A percentile compares a stretch with the other conserved stretches of the same genome.
Conservation (phyloP, 352 stramenopile genomes). For the Peronospora destructor region DNA sequence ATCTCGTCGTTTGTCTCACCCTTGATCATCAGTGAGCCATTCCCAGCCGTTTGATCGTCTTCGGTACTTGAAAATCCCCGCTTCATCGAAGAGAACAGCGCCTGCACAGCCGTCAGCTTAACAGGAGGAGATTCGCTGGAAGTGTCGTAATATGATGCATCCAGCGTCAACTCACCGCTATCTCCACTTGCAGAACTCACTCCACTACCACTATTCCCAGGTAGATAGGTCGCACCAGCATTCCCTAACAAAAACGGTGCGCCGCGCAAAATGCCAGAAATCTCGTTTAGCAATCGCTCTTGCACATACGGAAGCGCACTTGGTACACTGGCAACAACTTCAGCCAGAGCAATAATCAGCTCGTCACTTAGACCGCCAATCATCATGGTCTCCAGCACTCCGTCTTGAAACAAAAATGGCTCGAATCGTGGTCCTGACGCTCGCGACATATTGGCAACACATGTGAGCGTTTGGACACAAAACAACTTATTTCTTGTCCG, state of each 20-base stretch:
- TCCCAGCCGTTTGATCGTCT: slow-evolving; percentile 18
- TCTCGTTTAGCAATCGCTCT: slow-evolving; percentile 92
- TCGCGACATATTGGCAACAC: slow-evolving; percentile 66
- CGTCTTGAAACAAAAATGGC: slow-evolving; percentile 56
- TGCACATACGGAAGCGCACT: slow-evolving; percentile 88
- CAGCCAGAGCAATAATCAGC: slow-evolving; percentile 90
- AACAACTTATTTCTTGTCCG: slow-evolving; percentile 70
- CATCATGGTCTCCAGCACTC: slow-evolving; percentile 82
- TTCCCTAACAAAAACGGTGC: slow-evolving; percentile 50
- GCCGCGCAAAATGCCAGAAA: slow-evolving; percentile 91
- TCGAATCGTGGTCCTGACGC: slow-evolving; percentile 59
- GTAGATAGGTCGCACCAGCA: slow-evolving; percentile 8
- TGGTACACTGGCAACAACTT: slow-evolving; percentile 87
- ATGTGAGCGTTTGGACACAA: slow-evolving; percentile 78
- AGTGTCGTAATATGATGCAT: slow-evolving; percentile 25
- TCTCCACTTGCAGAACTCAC: slow-evolving; percentile 11
- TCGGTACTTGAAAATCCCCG: slow-evolving; percentile 37
- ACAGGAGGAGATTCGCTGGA: slow-evolving; percentile 22
- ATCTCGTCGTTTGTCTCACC: slow-evolving; percentile 74
- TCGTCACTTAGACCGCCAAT: slow-evolving; percentile 88
- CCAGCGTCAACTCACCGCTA: slow-evolving; percentile 16
- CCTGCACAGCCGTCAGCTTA: slow-evolving; percentile 57
- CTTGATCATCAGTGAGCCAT: slow-evolving; percentile 48
- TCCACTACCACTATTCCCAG: slow-evolving; percentile 9
- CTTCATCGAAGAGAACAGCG: slow-evolving; percentile 71